phyloP scores from a whole-genome alignment of 1,139 yeast species.

The Debaryomyces subglobosus region DNA sequence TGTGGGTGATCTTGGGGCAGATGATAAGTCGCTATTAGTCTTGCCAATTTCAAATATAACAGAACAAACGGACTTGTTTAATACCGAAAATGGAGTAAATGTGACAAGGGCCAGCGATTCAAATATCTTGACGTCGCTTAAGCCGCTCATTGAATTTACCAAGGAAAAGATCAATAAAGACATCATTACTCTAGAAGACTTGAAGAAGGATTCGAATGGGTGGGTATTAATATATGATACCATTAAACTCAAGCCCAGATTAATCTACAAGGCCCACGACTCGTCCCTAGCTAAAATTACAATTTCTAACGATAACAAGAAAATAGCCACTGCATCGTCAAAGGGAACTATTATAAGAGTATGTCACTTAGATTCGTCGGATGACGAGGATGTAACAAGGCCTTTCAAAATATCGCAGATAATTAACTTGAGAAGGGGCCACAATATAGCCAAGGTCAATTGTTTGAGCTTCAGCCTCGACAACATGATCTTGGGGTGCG shows the following conservation, averaged over 20 bases:
- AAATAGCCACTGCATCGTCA: conserved; percentile 68
- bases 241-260: conserved; percentile 53
- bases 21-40: conserved; percentile 52
- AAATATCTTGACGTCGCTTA: conserved; percentile 13
- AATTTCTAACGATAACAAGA: conserved; percentile 53
- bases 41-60: conserved; percentile 32
- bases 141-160: conserved; percentile 24
- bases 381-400: conserved; percentile 14
- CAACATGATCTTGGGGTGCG: conserved; percentile 59
- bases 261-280: conserved; percentile 62
- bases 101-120: conserved; percentile 24
- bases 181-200: conserved; percentile 28
- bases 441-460: conserved; percentile 59
- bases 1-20: conserved; percentile 53
- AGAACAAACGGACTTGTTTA: conserved; percentile 36
- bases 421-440: conserved; percentile 69
- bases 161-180: conserved; percentile 20
- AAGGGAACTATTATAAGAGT: conserved; percentile 76
- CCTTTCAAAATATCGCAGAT: conserved; percentile 30
- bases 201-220: conserved; percentile 34
- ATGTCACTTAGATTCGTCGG: conserved; percentile 23
- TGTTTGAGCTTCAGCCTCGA: conserved; percentile 57
- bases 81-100: conserved; percentile 14
- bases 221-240: conserved; percentile 64
- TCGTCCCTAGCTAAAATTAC: conserved; percentile 50